A percentile compares a stretch with the other conserved stretches of the same genome.
These are phyloP conservation scores for Brassica rapa DNA, from an alignment of 345 rosid genomes.

Conservation along the genomic window DNA sequence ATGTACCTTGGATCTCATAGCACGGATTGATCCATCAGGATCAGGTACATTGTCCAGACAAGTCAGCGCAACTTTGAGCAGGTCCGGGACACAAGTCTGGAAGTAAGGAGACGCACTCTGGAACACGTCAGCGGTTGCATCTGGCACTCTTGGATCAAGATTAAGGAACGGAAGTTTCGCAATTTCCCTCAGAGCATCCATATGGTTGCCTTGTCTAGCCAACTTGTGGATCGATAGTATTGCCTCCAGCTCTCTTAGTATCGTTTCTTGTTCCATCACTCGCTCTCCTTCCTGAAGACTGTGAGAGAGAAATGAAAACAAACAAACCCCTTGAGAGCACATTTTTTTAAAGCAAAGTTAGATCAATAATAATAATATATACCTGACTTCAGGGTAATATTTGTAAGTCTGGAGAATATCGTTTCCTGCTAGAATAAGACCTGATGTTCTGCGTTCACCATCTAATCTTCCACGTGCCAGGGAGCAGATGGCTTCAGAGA, in stretches of 20 bases:
- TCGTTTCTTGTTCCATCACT: slow-evolving; percentile 83
- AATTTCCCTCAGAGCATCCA: slow-evolving; percentile 89
- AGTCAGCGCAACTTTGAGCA: slow-evolving; percentile 75
- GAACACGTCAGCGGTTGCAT: slow-evolving; percentile 51
- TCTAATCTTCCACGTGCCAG: slow-evolving; percentile 83
- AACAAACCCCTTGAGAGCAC: slow-evolving; percentile 12
- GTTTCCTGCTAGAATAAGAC: slow-evolving; percentile 86
- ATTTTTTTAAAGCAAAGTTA: slow-evolving; percentile 6
- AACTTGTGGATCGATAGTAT: slow-evolving; percentile 74
- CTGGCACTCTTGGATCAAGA: slow-evolving; percentile 79
- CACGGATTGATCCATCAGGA: slow-evolving; percentile 86
- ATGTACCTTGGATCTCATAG: slow-evolving; percentile 87
- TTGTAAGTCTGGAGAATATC: slow-evolving; percentile 81
- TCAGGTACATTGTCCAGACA: slow-evolving; percentile 87
- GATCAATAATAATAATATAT: slow-evolving; percentile 32
- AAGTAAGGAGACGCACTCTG: slow-evolving; percentile 80
- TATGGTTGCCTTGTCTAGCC: slow-evolving; percentile 63
- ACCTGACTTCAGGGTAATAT: slow-evolving; percentile 90
- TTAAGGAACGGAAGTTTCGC: slow-evolving; percentile 90
- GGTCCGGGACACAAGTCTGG: slow-evolving; percentile 86
- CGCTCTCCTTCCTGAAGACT: slow-evolving; percentile 81
- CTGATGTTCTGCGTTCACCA: slow-evolving; percentile 88
- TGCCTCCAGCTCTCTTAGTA: slow-evolving; percentile 96
- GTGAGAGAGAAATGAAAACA: slow-evolving; percentile 15
- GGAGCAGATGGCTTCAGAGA: slow-evolving; percentile 86